These are phyloP conservation scores for Chlamydomonas sp. DNA, from an alignment of 139 green algal genomes.

Conservation along the genomic window DNA sequence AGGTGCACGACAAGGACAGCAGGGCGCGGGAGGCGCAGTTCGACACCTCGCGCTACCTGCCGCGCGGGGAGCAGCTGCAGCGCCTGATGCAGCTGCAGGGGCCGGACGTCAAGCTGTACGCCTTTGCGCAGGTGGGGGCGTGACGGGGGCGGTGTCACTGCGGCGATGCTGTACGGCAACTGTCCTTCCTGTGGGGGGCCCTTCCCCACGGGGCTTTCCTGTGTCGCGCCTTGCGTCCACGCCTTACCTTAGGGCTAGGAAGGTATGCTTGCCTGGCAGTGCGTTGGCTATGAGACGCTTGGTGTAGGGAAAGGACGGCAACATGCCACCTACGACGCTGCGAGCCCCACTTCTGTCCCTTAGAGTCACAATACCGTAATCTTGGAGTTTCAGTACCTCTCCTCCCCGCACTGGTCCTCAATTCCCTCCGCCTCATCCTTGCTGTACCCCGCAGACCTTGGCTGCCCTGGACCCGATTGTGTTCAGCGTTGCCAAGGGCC, in stretches of 20 bases:
- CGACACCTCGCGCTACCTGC: slow-evolving; percentile 22
- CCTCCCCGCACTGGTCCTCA: background rate
- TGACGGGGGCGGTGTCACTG: too few relatives aligned
- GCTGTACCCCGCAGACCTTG: background rate
- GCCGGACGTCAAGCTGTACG: slow-evolving; percentile 14
- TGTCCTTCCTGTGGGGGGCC: too few relatives aligned
- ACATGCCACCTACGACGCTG: too few relatives aligned
- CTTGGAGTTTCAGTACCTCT: too few relatives aligned
- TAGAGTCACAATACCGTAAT: too few relatives aligned
- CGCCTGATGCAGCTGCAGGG: background rate
- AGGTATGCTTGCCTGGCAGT: background rate
- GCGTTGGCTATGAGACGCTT: too few relatives aligned
- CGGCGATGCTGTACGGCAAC: too few relatives aligned
- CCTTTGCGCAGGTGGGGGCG: slow-evolving; percentile 3
- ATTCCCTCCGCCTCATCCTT: too few relatives aligned
- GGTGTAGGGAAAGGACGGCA: too few relatives aligned
- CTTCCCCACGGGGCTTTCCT: too few relatives aligned
- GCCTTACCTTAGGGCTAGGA: background rate
- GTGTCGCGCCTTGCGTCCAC: too few relatives aligned
- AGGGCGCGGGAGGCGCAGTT: background rate
- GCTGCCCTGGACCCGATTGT: slow-evolving; percentile 20
- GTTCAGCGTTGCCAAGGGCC: background rate
- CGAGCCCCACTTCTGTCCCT: too few relatives aligned
- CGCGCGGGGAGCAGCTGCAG: background rate
- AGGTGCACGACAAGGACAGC: slow-evolving; percentile 36